Evolutionary conservation across 202 grass and related monocot species (phyloP), one percentile per base, ranked within the genome.

Genomic region (Panicum hallii): DNA sequence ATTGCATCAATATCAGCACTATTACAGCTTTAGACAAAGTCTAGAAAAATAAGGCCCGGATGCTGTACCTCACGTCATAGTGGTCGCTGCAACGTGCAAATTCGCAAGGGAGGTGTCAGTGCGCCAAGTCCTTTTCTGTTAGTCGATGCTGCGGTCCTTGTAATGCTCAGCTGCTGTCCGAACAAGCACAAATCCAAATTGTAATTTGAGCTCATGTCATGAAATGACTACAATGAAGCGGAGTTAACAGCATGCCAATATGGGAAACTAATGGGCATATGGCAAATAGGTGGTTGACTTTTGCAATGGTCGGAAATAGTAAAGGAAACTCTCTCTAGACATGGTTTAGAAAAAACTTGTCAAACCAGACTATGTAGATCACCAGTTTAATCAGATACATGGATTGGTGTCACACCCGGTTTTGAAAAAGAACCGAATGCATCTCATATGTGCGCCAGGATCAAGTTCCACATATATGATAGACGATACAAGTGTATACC

Each of bases 121-220:
- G 71, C 61, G 47, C 32, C 11, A 1, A 69, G 11, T 71, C 83
- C 74, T 43, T 85, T 49, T 42, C 66, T 50, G 43, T 20, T 7
- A 16, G 30, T 67, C 5, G 5, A 50, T 77, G 63, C 32, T 69
- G 83, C 53, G 5, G 65, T 78, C 52, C 43, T 62, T 62, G 65
- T 79, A 85, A 85, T 70, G 52, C 66, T 70, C 28, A 30, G 74
- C 53, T 85, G 43, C 50, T 63, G 20, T 79, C 65, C 10, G 2
- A 3, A 52, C 22, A 22, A 78, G 34, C 23, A 78, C 20, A 52
- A 53, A 70, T 63, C 74, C 54, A 85, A 60, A 68, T 77, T 17
- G 52, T 70, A 81, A 70, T 13, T 67, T 32, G 5, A 44, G 15
- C 34, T 55, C 11, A 11, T 30, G n/a, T 11, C 50, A 26, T 70